Evolutionary conservation across 805 yeast genomes (phyloP), one percentile per base, ranked within the genome.

Genomic region (Kluyveromyces dobzhanskii): DNA sequence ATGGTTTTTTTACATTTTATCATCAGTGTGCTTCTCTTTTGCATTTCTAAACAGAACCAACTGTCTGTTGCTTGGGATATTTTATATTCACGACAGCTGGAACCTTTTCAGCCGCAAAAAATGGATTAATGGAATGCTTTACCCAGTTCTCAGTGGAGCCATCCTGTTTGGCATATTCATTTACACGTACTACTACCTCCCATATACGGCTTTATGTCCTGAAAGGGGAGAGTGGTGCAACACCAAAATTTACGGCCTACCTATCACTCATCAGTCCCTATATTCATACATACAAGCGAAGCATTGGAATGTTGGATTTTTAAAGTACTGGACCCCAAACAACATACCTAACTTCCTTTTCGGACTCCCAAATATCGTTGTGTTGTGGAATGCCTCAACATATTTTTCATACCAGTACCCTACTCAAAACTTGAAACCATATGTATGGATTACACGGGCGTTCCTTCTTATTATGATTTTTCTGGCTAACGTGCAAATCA

Each of bases 281-380:
- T 78, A 78, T 49, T 57, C 73, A 3, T 85, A 70, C 56, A 83
- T 94, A 5, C 98, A 92, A 59, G 42, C 62, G 1, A 69, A 76
- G 46, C 87, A 90, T 57, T 92, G 98, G 98, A 73, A 78, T 48
- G 71, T 68, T 32, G 97, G 98, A 0, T 75, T 88, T 38, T 58
- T 92, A 40, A 66, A 61, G 30, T 92, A 92, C 61, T 92, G 96
- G 90, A 81, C 92, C 0, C 42, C 68, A 0, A 77, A 76, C 52
- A 90, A 92, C 51, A 59, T 85, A 6, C 95, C 96, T 9, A 84
- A 88, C 58, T 90, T 92, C 55, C 21, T 78, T 8, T 66, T 92
- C 50, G 90, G 84, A 0, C 40, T 73, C 1, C 97, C 97, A 2
- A 75, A 78, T 13, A 53, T 84, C 5, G 18, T 65, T 1, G 54